Evolutionary conservation across 2,329 filamentous ascomycete genomes (phyloP).

Genomic region (Colletotrichum sidae): DNA sequence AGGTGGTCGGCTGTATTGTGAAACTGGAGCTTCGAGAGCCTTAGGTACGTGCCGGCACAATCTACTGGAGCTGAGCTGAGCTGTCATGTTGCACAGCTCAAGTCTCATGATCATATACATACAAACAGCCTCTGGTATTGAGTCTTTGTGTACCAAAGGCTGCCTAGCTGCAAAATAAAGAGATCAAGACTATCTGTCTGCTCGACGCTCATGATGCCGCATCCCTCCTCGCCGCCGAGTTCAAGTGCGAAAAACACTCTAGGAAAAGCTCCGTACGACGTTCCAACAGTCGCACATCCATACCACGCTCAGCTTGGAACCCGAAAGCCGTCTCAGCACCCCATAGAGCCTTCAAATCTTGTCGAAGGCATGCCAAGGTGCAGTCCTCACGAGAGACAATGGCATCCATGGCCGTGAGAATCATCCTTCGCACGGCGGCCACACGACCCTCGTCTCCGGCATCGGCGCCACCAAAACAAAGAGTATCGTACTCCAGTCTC

Average conservation of each 20-base stretch:
- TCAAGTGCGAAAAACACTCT: constrained; percentile 1
- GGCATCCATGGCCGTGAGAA: not conserved
- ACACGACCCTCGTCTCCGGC: not conserved
- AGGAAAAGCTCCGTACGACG: not conserved
- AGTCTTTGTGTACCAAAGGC: no score
- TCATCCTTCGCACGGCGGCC: not conserved
- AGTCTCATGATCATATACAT: no score
- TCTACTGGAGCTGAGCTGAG: no score
- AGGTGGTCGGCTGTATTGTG: no score
- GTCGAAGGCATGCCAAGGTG: not conserved
- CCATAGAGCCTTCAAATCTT: not conserved
- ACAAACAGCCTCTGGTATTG: no score
- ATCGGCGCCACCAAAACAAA: not conserved
- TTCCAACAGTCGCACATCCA: not conserved
- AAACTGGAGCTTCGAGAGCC: no score
- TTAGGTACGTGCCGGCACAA: no score
- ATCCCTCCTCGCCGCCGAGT: not conserved
- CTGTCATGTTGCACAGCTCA: no score
- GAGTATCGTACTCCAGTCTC: constrained; percentile 34
- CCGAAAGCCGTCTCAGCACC: not conserved
- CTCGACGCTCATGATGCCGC: no score
- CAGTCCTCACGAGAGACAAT: not conserved
- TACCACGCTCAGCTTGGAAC: not conserved
- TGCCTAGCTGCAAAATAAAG: no score
- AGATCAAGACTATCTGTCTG: no score